phyloP scores from a whole-genome alignment of 306 rosid genomes.

The Casuarina equisetifolia region DNA sequence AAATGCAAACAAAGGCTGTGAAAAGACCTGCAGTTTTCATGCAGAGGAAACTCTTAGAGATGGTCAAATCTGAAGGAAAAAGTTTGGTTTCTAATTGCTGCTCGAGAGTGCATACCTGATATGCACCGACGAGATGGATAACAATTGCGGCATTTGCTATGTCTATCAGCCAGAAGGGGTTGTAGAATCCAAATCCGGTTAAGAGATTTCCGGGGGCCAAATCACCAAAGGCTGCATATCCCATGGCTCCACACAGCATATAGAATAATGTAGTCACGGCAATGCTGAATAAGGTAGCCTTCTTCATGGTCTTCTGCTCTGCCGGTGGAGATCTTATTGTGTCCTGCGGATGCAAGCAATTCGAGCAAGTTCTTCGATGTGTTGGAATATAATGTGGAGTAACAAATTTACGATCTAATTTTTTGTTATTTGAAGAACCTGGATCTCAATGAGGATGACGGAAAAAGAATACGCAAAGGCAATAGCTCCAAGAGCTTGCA shows the following conservation, averaged over 20 bases:
- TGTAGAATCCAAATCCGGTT: slow-evolving; percentile 79
- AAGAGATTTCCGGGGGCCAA: slow-evolving; percentile 67
- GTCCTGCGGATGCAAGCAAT: slow-evolving; percentile 40
- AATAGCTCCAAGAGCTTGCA: slow-evolving; percentile 74
- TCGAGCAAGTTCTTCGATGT: background rate
- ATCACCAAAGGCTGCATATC: slow-evolving; percentile 79
- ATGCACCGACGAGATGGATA: slow-evolving; percentile 73
- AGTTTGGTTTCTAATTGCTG: background rate
- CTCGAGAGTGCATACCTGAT: slow-evolving; percentile 42
- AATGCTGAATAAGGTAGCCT: slow-evolving; percentile 55
- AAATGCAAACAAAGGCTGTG: slow-evolving; percentile 73
- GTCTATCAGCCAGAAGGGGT: slow-evolving; percentile 78
- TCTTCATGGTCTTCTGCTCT: slow-evolving; percentile 73
- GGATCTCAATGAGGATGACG: slow-evolving; percentile 72
- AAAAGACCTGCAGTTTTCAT: slow-evolving; percentile 46
- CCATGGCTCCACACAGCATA: slow-evolving; percentile 68
- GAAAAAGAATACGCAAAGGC: slow-evolving; percentile 79
- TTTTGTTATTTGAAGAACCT: slow-evolving; percentile 37
- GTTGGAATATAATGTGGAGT: background rate
- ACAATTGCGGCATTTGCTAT: slow-evolving; percentile 70
- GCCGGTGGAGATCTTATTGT: slow-evolving; percentile 71
- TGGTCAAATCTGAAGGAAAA: background rate
- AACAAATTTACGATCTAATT: too few species aligned
- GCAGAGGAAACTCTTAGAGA: background rate
- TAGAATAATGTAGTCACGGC: slow-evolving; percentile 56